Evolutionary conservation across 2,329 filamentous ascomycete species (phyloP), one percentile per base, ranked within the genome.

Genomic region (Fusarium verticillioides): DNA sequence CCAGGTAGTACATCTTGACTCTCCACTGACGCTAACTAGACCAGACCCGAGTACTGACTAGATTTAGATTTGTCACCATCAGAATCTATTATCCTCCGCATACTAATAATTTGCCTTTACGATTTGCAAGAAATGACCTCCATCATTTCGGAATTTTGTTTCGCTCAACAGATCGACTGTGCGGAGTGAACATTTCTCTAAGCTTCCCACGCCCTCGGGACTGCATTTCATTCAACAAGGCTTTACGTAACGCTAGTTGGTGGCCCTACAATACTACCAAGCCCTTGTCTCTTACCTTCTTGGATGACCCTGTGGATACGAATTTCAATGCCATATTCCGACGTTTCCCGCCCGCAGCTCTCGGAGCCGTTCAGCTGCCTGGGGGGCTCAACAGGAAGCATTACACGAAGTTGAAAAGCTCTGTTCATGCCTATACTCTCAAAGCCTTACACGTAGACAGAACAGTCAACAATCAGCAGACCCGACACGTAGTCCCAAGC

Each of bases 331-430:
- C 56, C 4, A 7, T 58, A 16, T 9, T 58, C 4, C 23, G 19
- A 1, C 3, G 23, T 13, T 58, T 37, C 2, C 0, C 2, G 0
- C 19, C 32, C 3, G 10, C 4, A 5, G 7, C 19, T 16, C 42
- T 47, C 5, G 19, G 36, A 1, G 42, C 56, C 7, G 42, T 59
- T 30, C 42, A 30, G 7, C 7, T 59, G 4, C 56, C 42, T 23
- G 5, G 1, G 3, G 23, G 32, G 2, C 0, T 28, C 3, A n/a
- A n/a, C 23, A 2, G 12, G 13, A 21, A 4, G 10, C 9, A 47
- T 13, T 59, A 30, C 26, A 5, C 7, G 1, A 19, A 19, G 23
- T 18, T 59, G 11, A 18, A 1, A 11, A 2, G 8, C 18, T 30
- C 19, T 32, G 4, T 15, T 15, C 13, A 15, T 2, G 13, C 2